Percentiles rank a stretch among this genome's conserved stretches.
These are phyloP conservation scores for Aspergillus incahuasiensis DNA, from an alignment of 495 filamentous ascomycete species.

Conservation along the genomic window DNA sequence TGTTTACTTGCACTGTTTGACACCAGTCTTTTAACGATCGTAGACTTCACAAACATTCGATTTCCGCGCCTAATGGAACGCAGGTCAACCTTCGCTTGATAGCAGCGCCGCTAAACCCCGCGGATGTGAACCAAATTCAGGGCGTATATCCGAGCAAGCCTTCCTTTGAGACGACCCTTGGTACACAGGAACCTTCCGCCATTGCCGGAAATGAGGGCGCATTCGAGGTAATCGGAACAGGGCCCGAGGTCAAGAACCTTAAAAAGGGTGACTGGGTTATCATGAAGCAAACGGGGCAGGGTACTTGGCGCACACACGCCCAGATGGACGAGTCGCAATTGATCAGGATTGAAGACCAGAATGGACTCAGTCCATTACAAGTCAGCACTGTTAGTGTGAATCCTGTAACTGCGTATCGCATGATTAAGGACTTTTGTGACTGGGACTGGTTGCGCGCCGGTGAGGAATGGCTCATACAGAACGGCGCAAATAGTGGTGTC, in stretches of 20 bases:
- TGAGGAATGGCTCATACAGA: constrained; percentile 86
- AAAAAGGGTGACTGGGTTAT: constrained; percentile 86
- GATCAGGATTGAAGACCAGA: constrained; percentile 60
- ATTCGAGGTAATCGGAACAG: constrained; percentile 73
- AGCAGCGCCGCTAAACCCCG: constrained; percentile 89
- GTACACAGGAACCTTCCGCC: constrained; percentile 67
- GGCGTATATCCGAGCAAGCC: constrained; percentile 92
- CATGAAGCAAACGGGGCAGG: constrained; percentile 71
- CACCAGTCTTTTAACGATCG: neutral
- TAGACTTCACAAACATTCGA: constrained; percentile 76
- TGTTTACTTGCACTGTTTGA: neutral
- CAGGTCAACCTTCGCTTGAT: constrained; percentile 71
- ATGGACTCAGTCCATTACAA: constrained; percentile 65
- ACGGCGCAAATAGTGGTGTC: constrained; percentile 91
- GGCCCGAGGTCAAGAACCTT: constrained; percentile 51
- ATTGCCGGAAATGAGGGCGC: constrained; percentile 88
- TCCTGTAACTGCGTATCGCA: constrained; percentile 86
- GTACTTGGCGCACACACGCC: constrained; percentile 91
- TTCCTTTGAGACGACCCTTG: constrained; percentile 63
- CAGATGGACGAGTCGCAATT: constrained; percentile 61
- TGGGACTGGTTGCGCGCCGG: constrained; percentile 47
- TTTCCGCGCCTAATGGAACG: constrained; percentile 60
- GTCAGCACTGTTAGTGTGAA: constrained; percentile 86
- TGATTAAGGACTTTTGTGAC: constrained; percentile 78
- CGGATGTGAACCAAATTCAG: constrained; percentile 95